phyloP scores from a whole-genome alignment of 2,329 filamentous ascomycete species.

The Periconia digitata region DNA sequence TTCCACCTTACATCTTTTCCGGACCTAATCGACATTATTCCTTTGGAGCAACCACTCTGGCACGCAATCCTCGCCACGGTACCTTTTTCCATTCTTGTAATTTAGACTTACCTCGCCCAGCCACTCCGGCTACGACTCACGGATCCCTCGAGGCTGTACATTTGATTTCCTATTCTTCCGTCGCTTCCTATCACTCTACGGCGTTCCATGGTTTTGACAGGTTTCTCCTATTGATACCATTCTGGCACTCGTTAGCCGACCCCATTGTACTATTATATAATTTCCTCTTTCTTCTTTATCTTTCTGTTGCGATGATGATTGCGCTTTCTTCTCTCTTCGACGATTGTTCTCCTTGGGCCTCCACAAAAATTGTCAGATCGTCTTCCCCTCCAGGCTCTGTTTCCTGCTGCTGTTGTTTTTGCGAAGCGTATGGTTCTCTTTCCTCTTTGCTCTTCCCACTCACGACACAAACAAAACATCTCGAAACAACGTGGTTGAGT shows the following conservation, averaged over 20 bases:
- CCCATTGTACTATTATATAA: conserved; percentile 34
- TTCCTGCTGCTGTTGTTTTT: background rate
- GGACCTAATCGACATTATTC: background rate
- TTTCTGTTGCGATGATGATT: conserved; percentile 7
- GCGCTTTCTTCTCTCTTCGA: conserved; percentile 7
- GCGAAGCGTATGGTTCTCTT: background rate
- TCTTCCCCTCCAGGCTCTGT: background rate
- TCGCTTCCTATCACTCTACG: conserved; percentile 6
- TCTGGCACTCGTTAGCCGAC: conserved; percentile 36
- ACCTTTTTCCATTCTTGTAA: conserved; percentile 29
- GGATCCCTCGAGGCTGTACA: conserved; percentile 16
- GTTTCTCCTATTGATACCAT: conserved; percentile 32
- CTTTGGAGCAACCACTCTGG: background rate
- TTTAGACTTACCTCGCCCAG: conserved; percentile 27
- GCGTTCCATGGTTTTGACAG: too few species aligned
- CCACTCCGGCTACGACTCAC: conserved; percentile 20
- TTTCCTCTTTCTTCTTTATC: conserved; percentile 7
- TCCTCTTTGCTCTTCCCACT: conserved; percentile 4
- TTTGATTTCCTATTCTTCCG: conserved; percentile 10
- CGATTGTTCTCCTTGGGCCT: conserved; percentile 6
- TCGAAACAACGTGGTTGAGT: conserved; percentile 28
- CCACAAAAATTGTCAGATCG: conserved; percentile 19
- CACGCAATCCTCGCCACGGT: background rate
- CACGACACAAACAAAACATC: conserved; percentile 2
- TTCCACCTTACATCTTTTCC: background rate